Base-by-base conservation (phyloP, 2,329 filamentous ascomycete genomes). In the Cladobotryum protrusum region DNA sequence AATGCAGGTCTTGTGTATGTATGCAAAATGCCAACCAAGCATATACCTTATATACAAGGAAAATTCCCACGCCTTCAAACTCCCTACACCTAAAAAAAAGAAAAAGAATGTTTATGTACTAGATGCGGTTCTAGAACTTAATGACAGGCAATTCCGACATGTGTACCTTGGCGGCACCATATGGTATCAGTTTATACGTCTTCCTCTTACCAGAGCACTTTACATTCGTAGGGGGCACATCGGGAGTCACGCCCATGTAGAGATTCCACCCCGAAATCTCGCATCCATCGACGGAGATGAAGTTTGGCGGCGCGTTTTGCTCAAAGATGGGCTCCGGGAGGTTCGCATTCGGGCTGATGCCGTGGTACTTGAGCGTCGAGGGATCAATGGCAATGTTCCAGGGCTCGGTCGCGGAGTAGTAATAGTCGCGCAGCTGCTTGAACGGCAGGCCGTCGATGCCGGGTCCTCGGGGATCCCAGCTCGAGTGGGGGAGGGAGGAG, bases 141-240 rank as follows among this genome's bases (percentile, higher is more conserved):
- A 54, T 46, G 14, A 52, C 47, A 4, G 59, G 59, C 43, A 61
- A 40, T 29, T 61, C 56, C 8, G 59, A 57, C 59, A 76, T 73
- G 52, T 73, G 72, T 50, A 76, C 56, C 57, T 72, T 74, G 13
- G 72, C 67, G 36, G 68, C 68, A 2, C 71, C 73, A 59, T 71
- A 75, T n/a, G 73, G 74, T 12, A 69, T 63, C 15, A 76, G 50
- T n/a, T 20, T 54, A 19, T 63, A 63, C 12, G 67, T 57, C 44
- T 63, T 59, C n/a, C 57, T 61, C 37, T 62, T 54, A 0, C 67
- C 65, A 3, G 52, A 49, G 20, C 60, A 62, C 2, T 13, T 56
- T 20, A 54, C 45, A 8, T 53, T 42, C 6, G 14, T 20, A 2
- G 60, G 59, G 12, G 56, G 50, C 35, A 50, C 47, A 34, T 67